Evolutionary conservation across 257 asterid genomes (phyloP), one percentile per base, ranked within the genome.

Genomic region (Solanum chaucha): DNA sequence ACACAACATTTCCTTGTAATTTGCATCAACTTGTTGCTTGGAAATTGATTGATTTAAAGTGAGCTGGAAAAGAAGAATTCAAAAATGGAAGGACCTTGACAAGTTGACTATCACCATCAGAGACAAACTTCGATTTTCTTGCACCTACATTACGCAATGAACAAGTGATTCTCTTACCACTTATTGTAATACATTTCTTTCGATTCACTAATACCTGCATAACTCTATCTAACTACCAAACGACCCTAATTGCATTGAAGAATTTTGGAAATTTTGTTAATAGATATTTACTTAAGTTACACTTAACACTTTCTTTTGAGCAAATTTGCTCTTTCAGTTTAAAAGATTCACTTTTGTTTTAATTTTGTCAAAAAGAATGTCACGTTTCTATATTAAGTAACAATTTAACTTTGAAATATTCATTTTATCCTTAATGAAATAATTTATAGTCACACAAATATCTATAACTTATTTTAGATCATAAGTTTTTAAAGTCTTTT

Each of bases 331-430:
- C 0, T 2, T 5, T 1, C 0, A 5, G 0, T 5, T 51, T 51
- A 15, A 5, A 5, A 2, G 9, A 51, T 0, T 51, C 1, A 51
- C 1, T 51, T 15, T 51, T 44, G 2, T 41, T 41, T 41, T 41
- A 0, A 48, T 2, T 48, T 48, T 0, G 22, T 51, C 51, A 51
- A 51, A 5, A 5, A 15, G 3, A 51, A 51, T 2, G 2, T 5
- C 1, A 51, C 1, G 0, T 5, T 15, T 51, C 1, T 15, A 51
- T 15, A 51, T 0, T 1, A 15, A 48, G 3, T 51, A 51, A 51
- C 2, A 0, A 51, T 51, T 51, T 51, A 48, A 15, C 0, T 15
- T 51, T 51, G 59, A 51, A 51, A 15, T 51, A 51, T 51, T 51
- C 0, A 15, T 51, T 51, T 48, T 51, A 0, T 0, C 3, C 22